Base-by-base conservation (phyloP, 2,329 filamentous ascomycete species). In the Diatrype stigma region DNA sequence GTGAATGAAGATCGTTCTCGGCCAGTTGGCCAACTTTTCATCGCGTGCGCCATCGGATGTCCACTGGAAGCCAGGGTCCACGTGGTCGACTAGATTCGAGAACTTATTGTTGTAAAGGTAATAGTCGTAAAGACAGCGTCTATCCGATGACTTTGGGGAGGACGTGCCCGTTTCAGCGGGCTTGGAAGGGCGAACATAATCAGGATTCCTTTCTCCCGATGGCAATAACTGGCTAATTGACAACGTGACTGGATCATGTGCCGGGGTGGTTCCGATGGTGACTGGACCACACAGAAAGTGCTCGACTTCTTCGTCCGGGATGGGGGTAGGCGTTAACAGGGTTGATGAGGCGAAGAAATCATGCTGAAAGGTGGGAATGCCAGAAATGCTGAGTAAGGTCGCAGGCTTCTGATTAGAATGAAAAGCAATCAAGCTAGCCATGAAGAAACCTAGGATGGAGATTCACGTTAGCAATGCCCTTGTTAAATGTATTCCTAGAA, bases 291-390 rank as follows among this genome's bases (percentile, higher is more conserved):
- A 26, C 3, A 68, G 56, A 47, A 58, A 53, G 1, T 55, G 49
- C 3, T 51, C 56, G 45, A 69, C 56, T 12, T 63, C 58, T 1
- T 56, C 50, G 23, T 63, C 57, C 1, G 48, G 26, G 23, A 69
- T 61, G 16, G 61, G 64, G 6, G 65, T 60, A 0, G 63, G 58
- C 1, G 59, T 58, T 21, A 65, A 54, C 2, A 66, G 60, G 0
- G 53, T 54, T 7, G 67, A 70, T 1, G 67, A 70, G 52, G 61
- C 64, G 59, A 68, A 71, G 58, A 70, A 70, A 5, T 48, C 51
- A 46, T 71, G 69, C 22, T 59, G 63, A 49, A 70, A 70, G 8
- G 67, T 69, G 45, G 64, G 60, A 54, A 71, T 70, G 28, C 68
- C 68, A 1, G 60, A 61, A 53, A 69, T 66, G 51, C 64, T 67